Evolutionary conservation across 2,329 filamentous ascomycete genomes (phyloP).

Genomic region (Trichoderma simmonsii): DNA sequence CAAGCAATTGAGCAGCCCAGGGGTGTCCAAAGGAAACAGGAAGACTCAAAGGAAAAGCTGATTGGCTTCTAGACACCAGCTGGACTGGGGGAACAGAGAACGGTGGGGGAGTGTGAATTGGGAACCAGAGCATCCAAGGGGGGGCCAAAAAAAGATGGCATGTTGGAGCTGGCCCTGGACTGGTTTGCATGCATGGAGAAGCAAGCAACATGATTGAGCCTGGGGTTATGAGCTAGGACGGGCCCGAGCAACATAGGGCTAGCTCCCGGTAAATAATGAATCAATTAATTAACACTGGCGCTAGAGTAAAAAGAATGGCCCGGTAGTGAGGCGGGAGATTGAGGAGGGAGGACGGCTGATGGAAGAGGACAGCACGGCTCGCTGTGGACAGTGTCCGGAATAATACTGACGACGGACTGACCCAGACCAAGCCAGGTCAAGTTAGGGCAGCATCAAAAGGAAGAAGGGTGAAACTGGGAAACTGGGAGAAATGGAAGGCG

Average conservation of each 20-base stretch:
- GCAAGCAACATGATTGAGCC: slow-evolving; percentile 13
- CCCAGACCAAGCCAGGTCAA: neutral
- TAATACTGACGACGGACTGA: neutral
- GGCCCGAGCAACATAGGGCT: slow-evolving; percentile 18
- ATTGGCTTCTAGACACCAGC: slow-evolving; percentile 17
- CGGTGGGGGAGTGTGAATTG: slow-evolving; percentile 25
- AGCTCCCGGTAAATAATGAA: neutral
- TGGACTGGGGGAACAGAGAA: slow-evolving; percentile 21
- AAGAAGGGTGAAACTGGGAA: neutral
- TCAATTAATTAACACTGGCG: neutral
- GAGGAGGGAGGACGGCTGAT: neutral
- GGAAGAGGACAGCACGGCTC: neutral
- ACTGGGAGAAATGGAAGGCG: neutral
- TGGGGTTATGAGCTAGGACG: slow-evolving; percentile 15
- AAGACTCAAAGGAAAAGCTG: slow-evolving; percentile 21
- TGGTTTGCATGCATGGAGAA: slow-evolving; percentile 17
- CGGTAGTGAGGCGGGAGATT: neutral
- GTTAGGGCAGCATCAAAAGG: neutral
- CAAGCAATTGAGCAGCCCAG: slow-evolving; percentile 16
- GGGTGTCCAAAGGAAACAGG: slow-evolving; percentile 27
- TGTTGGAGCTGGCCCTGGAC: neutral
- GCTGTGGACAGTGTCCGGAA: neutral
- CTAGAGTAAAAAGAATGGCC: neutral
- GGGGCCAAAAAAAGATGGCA: neutral
- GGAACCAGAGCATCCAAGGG: slow-evolving; percentile 6